These are phyloP conservation scores for Quercus robur DNA, from an alignment of 306 rosid genomes.

Conservation along the genomic window DNA sequence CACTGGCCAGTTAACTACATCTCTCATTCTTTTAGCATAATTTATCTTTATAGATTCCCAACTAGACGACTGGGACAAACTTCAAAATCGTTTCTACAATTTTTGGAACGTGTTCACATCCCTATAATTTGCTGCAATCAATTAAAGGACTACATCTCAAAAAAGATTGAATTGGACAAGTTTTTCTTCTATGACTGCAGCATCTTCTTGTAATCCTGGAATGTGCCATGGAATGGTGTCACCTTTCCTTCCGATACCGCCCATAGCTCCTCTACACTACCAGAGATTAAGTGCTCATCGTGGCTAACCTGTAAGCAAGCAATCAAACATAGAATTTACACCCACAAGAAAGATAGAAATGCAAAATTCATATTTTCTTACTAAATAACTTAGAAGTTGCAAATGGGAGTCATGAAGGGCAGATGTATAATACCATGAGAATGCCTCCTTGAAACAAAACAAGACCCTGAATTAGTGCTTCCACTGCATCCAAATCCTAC, in stretches of 20 bases:
- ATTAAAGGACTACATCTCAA: neutral
- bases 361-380: neutral
- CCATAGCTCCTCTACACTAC: constrained; percentile 98
- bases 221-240: constrained; percentile 73
- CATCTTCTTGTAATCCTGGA: constrained; percentile 85
- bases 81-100: neutral
- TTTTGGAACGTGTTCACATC: neutral
- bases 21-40: neutral
- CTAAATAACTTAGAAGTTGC: neutral
- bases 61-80: neutral
- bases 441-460: constrained; percentile 99
- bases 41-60: neutral
- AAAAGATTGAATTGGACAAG: neutral
- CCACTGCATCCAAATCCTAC: constrained; percentile 99
- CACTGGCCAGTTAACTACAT: neutral
- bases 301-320: constrained; percentile 81
- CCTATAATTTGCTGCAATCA: neutral
- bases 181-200: constrained; percentile 55
- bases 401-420: neutral
- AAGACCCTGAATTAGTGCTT: constrained; percentile 99
- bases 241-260: constrained; percentile 86
- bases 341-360: neutral
- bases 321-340: neutral
- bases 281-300: constrained; percentile 96
- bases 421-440: constrained; percentile 69